These are phyloP conservation scores for Agrocybe chaxingu DNA, from an alignment of 768 basidiomycete species.

Conservation along the genomic window DNA sequence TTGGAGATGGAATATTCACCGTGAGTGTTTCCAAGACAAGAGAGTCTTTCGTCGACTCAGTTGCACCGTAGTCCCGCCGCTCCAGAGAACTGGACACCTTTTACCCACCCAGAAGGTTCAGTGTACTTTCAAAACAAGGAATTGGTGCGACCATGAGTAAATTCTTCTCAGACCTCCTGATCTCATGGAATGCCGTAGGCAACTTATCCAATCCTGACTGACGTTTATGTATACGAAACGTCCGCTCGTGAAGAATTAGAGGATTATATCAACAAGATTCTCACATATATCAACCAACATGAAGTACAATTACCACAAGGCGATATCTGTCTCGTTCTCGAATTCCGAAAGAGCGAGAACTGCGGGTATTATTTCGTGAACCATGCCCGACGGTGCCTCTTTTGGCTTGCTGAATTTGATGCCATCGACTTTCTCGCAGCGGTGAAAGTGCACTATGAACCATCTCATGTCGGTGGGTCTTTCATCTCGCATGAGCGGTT, in stretches of 20 bases:
- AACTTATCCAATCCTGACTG: conserved; percentile 17
- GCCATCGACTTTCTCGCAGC: conserved; percentile 25
- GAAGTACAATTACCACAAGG: conserved; percentile 8
- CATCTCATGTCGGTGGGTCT: conserved; percentile 32
- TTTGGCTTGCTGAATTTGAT: conserved; percentile 50
- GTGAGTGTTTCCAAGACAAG: background rate
- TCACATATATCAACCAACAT: conserved; percentile 11
- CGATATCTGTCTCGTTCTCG: conserved; percentile 15
- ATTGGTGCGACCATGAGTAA: conserved; percentile 6
- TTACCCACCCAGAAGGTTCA: conserved; percentile 24
- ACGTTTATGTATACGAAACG: conserved; percentile 22
- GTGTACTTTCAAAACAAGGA: conserved; percentile 20
- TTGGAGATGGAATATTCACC: background rate
- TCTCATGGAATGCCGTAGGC: conserved; percentile 4
- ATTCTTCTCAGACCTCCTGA: background rate
- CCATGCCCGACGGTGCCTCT: conserved; percentile 38
- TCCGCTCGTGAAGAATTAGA: conserved; percentile 8
- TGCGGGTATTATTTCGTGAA: conserved; percentile 51
- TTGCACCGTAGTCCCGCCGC: background rate
- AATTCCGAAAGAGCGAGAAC: conserved; percentile 10
- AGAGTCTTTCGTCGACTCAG: background rate
- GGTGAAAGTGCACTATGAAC: conserved; percentile 28
- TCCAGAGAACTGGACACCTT: conserved; percentile 8
- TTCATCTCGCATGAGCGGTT: background rate
- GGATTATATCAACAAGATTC: conserved; percentile 12